These are phyloP conservation scores for Exsudoporus frostii DNA, from an alignment of 768 basidiomycete genomes.

Conservation along the genomic window DNA sequence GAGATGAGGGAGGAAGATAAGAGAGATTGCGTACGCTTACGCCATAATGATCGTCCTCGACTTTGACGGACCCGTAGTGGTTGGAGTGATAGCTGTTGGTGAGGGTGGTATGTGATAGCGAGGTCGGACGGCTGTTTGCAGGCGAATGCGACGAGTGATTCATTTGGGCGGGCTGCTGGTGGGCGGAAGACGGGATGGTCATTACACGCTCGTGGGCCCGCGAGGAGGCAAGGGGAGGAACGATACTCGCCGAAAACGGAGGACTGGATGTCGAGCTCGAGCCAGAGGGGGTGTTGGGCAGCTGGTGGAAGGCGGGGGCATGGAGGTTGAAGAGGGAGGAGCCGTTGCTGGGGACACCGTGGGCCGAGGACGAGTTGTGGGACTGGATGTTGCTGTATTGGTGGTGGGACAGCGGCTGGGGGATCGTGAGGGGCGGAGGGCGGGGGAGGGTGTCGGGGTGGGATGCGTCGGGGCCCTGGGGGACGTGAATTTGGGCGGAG, in stretches of 20 bases:
- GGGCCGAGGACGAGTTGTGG: constrained; percentile 39
- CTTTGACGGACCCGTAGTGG: constrained; percentile 57
- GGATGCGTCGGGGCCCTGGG: constrained; percentile 47
- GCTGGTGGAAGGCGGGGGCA: constrained; percentile 53
- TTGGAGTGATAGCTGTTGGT: constrained; percentile 42
- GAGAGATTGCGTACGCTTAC: constrained; percentile 34
- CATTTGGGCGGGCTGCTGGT: constrained; percentile 65
- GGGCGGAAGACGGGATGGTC: constrained; percentile 40
- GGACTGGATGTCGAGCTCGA: constrained; percentile 74
- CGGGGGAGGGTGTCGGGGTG: constrained; percentile 34
- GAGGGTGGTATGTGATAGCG: constrained; percentile 38
- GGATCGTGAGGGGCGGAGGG: constrained; percentile 62
- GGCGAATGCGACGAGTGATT: constrained; percentile 54
- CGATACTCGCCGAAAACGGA: constrained; percentile 84
- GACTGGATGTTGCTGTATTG: constrained; percentile 45
- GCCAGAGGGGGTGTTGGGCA: constrained; percentile 69
- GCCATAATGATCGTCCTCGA: constrained; percentile 62
- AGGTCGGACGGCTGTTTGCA: constrained; percentile 45
- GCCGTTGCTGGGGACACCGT: constrained; percentile 34
- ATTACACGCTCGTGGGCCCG: constrained; percentile 50
- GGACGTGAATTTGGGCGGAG: neutral
- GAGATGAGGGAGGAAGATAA: neutral
- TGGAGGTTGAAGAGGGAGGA: constrained; percentile 53
- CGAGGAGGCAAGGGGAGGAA: constrained; percentile 31
- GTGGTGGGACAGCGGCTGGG: constrained; percentile 49